These are phyloP conservation scores for Allantophomopsis lycopodina DNA, from an alignment of 2,329 filamentous ascomycete species.

Conservation along the genomic window DNA sequence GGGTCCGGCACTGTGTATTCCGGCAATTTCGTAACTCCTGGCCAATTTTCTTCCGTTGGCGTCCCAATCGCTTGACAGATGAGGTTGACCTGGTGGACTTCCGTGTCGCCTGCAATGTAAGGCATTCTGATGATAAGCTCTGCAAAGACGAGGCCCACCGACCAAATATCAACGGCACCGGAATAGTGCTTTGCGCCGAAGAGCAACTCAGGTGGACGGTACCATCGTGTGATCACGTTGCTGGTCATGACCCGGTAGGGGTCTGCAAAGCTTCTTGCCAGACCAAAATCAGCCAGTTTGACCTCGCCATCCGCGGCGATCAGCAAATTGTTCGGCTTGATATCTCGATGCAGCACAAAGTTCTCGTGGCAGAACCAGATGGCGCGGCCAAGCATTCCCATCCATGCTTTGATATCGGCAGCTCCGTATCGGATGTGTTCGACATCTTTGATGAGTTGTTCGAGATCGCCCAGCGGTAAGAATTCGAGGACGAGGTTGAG, in stretches of 20 bases:
- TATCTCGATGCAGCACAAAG: conserved; percentile 88
- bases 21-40: conserved; percentile 68
- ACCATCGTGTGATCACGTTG: conserved; percentile 95
- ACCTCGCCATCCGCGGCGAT: conserved; percentile 88
- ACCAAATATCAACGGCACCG: conserved; percentile 89
- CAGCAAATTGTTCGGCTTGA: conserved; percentile 96
- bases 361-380: conserved; percentile 97
- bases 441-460: conserved; percentile 84
- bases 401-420: conserved; percentile 95
- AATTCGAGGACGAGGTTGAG: conserved; percentile 92
- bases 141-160: conserved; percentile 81
- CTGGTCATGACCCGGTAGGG: conserved; percentile 81
- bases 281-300: conserved; percentile 95
- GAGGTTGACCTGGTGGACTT: conserved; percentile 73
- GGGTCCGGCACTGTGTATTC: conserved; percentile 61
- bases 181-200: conserved; percentile 84
- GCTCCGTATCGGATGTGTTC: conserved; percentile 66
- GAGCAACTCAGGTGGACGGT: conserved; percentile 84
- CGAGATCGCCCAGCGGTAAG: conserved; percentile 83
- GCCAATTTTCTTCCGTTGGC: conserved; percentile 90
- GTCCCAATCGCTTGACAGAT: conserved; percentile 81
- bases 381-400: conserved; percentile 88
- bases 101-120: conserved; percentile 71
- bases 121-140: conserved; percentile 76
- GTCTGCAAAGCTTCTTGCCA: conserved; percentile 80